A percentile compares a stretch with the other conserved stretches of the same genome.
Conservation (phyloP, 2,329 filamentous ascomycete species). For the Shiraia sp. region DNA sequence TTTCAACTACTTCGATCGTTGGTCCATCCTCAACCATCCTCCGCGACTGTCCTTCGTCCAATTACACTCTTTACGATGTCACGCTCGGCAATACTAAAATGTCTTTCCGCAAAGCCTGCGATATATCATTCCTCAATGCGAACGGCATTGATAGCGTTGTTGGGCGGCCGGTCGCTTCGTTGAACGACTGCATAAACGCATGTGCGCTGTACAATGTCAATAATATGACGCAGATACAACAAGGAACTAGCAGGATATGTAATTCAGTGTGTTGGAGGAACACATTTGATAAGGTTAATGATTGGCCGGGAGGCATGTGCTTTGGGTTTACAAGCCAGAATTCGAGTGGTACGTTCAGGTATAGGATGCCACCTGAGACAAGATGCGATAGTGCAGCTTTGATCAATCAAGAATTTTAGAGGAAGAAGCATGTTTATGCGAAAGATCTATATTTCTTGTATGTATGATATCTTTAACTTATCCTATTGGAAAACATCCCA, state of each 20-base stretch:
- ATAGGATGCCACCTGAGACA: slow-evolving; percentile 9
- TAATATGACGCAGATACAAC: slow-evolving; percentile 10
- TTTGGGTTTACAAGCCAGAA: slow-evolving; percentile 15
- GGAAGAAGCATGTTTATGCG: not conserved
- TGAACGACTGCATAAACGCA: slow-evolving; percentile 16
- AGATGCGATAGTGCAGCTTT: slow-evolving; percentile 15
- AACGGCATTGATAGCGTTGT: slow-evolving; percentile 5
- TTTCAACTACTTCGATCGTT: slow-evolving; percentile 10
- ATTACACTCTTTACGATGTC: slow-evolving; percentile 14
- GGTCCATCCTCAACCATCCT: slow-evolving; percentile 15
- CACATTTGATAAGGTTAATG: slow-evolving; percentile 16
- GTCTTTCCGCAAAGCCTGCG: slow-evolving; percentile 14
- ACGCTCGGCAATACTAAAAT: slow-evolving; percentile 8
- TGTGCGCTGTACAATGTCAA: slow-evolving; percentile 16
- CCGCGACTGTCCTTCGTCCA: slow-evolving; percentile 19
- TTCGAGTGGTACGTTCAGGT: slow-evolving; percentile 7
- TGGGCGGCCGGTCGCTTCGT: slow-evolving; percentile 1
- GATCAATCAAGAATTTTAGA: slow-evolving; percentile 10
- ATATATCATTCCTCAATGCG: slow-evolving; percentile 8
- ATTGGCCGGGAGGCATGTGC: slow-evolving; percentile 16
- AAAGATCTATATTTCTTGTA: not conserved
- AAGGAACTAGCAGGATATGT: slow-evolving; percentile 6
- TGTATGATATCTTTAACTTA: too few relatives aligned
- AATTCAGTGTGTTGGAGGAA: slow-evolving; percentile 19
- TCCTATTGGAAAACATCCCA: too few relatives aligned